phyloP scores from a whole-genome alignment of 2,329 filamentous ascomycete species.

The Aspergillus sp. region DNA sequence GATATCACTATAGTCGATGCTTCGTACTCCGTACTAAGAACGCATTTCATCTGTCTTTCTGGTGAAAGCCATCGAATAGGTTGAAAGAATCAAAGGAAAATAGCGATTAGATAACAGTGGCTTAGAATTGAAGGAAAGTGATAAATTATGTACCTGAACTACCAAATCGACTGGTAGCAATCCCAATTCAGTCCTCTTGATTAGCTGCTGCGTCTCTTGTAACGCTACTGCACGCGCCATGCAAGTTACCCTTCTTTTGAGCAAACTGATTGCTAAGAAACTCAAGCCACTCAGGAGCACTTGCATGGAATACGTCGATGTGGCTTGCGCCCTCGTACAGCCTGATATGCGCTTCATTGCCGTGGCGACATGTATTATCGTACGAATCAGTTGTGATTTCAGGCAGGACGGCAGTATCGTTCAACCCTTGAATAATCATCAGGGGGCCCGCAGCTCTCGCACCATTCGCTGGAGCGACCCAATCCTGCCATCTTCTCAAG shows the following conservation, averaged over 20 bases:
- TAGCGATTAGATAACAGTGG: too few relatives aligned
- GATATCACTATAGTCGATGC: too few relatives aligned
- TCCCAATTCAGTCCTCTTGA: too few relatives aligned
- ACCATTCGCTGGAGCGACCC: slow-evolving; percentile 2
- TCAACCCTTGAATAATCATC: slow-evolving; percentile 3
- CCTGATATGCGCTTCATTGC: slow-evolving; percentile 2
- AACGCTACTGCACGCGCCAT: too few relatives aligned
- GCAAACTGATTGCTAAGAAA: slow-evolving; percentile 2
- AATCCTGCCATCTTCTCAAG: slow-evolving; percentile 2
- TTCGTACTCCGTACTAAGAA: too few relatives aligned
- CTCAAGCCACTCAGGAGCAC: slow-evolving; percentile 1
- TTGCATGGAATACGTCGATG: slow-evolving; percentile 1
- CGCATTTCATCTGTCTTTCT: too few relatives aligned
- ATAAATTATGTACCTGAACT: too few relatives aligned
- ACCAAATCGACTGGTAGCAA: too few relatives aligned
- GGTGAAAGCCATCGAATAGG: too few relatives aligned
- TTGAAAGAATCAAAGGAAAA: too few relatives aligned
- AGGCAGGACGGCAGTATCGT: not conserved
- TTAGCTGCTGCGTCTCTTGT: too few relatives aligned
- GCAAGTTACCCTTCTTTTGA: not conserved
- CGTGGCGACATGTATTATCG: not conserved
- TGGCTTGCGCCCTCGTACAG: slow-evolving; percentile 3
- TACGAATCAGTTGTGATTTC: slow-evolving; percentile 1
- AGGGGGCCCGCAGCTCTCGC: not conserved
- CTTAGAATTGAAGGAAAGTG: too few relatives aligned